Evolutionary conservation across 805 yeast species (phyloP), one percentile per base, ranked within the genome.

Genomic region (Wickerhamomyces bisporus): DNA sequence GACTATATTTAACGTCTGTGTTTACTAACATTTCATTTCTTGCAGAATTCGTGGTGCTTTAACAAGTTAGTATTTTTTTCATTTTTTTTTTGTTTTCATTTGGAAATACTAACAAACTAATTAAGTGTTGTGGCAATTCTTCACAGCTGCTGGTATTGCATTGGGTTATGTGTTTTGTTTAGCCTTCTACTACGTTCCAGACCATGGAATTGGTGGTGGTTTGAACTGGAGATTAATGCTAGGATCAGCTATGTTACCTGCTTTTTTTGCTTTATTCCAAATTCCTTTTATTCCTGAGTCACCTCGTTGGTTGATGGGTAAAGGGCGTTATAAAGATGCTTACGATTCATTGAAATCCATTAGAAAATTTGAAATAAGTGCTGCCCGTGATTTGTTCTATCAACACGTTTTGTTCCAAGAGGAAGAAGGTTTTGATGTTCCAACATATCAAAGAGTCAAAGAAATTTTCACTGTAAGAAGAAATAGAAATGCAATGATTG

Each of bases 401-500:
- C 83, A 79, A 47, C 71, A 77, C 54, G 82, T 79, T 24, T 61
- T 80, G 48, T 65, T 80, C 46, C 64, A 71, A 52, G 86, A 81
- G 59, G 86, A 81, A 58, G 70, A 67, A 32, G 68, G 81, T 3
- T 58, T 65, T 48, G 65, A 61, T 15, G 58, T 69, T 37, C 69
- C 82, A 17, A 69, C 71, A 39, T 55, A 52, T 50, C 62, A 57
- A 47, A 73, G 78, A 52, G 36, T 75, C 33, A 62, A 61, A 36
- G 84, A 80, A 56, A 65, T 85, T 67, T 68, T 86, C 56, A 71
- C 81, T 1, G 69, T 83, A 33, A 74, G 93, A 60, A 77, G 96
- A 68, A 85, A 84, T 60, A 75, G 95, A 62, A 82, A 86, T 55
- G 94, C 93, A 37, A 77, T 86, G 7, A 49, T 81, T 40, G 95